Percentiles rank a stretch among this genome's conserved stretches.
phyloP scores from a whole-genome alignment of 306 rosid genomes.

The Cicer judaicum region DNA sequence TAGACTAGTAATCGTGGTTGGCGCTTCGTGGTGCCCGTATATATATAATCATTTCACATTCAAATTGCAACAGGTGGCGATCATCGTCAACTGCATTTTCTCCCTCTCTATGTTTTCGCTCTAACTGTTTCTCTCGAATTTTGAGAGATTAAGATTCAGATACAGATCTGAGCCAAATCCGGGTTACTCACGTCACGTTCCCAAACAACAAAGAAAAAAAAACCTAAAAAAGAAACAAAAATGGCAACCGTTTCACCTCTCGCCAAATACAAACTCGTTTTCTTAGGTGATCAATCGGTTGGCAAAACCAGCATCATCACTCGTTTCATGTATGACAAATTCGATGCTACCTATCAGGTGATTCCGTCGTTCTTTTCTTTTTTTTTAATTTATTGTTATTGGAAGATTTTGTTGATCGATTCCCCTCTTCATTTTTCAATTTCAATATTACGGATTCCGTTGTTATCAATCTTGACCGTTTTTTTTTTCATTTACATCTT shows the following conservation, averaged over 20 bases:
- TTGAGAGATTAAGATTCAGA: conserved; percentile 48
- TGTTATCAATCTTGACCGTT: not conserved
- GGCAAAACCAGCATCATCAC: conserved; percentile 97
- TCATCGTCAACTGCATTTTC: conserved; percentile 32
- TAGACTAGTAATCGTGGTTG: conserved; percentile 61
- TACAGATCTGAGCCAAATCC: conserved; percentile 27
- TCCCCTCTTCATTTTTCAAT: not conserved
- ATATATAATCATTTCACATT: conserved; percentile 52
- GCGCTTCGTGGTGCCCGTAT: conserved; percentile 58
- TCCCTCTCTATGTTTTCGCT: conserved; percentile 30
- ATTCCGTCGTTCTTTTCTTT: not conserved
- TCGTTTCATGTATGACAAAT: conserved; percentile 96
- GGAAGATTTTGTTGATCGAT: conserved; percentile 12
- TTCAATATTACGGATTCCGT: not conserved
- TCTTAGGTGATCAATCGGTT: conserved; percentile 89
- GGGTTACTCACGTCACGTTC: not conserved
- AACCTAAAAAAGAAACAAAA: conserved; percentile 5
- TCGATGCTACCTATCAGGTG: conserved; percentile 89
- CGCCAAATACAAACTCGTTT: conserved; percentile 71
- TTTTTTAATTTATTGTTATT: not conserved
- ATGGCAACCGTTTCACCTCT: conserved; percentile 93
- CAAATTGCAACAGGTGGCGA: conserved; percentile 26
- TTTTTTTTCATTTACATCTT: not conserved
- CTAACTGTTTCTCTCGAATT: conserved; percentile 15
- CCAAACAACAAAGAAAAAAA: conserved; percentile 7